A percentile compares a stretch with the other conserved stretches of the same genome.
Evolutionary conservation across 148 eudicot species (phyloP).

Genomic region (Camellia lanceoleosa): DNA sequence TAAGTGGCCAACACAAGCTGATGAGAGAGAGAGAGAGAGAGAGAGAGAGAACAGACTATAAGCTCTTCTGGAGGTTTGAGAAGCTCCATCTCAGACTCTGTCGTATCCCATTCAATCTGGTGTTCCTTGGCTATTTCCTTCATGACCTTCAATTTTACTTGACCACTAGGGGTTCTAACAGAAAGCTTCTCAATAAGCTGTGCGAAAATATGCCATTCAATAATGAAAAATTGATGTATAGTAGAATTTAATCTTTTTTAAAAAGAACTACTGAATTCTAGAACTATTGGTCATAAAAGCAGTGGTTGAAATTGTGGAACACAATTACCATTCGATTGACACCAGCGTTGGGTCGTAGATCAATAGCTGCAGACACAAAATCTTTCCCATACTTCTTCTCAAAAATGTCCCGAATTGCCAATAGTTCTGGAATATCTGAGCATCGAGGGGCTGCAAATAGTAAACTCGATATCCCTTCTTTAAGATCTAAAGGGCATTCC

Average conservation of each 20-base stretch:
- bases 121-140: constrained; percentile 97
- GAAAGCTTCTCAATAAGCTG: constrained; percentile 67
- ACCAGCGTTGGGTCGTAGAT: constrained; percentile 86
- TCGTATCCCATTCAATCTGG: constrained; percentile 82
- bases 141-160: constrained; percentile 58
- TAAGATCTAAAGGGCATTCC: constrained; percentile 80
- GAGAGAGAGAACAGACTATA: constrained; percentile 47
- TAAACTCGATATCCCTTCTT: constrained; percentile 85
- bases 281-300: neutral
- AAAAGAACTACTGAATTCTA: neutral
- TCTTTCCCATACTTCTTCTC: constrained; percentile 90
- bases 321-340: constrained; percentile 81
- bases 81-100: constrained; percentile 81
- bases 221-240: neutral
- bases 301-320: neutral
- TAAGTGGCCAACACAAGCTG: neutral
- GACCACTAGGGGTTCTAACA: constrained; percentile 57
- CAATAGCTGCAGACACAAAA: constrained; percentile 89
- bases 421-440: constrained; percentile 88
- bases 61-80: constrained; percentile 90
- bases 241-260: neutral
- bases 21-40: constrained; percentile 19
- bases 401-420: constrained; percentile 71
- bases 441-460: constrained; percentile 93
- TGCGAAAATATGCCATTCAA: neutral